Base-by-base conservation (phyloP, 164 flowering plant genomes). In the Cinnamomum chago region DNA sequence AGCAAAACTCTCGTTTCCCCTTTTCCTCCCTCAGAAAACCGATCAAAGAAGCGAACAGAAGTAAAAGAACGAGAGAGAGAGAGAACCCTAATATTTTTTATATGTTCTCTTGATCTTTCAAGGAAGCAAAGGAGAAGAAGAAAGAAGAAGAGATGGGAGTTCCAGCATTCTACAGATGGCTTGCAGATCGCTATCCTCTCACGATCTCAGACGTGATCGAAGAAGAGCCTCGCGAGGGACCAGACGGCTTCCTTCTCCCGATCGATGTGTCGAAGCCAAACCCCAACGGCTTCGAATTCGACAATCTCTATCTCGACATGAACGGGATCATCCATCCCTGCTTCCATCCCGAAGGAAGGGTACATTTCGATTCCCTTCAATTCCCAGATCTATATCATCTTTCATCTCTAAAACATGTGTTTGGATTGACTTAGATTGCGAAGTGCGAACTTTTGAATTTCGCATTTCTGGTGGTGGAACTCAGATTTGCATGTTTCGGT, bases 251-350 rank as follows among this genome's bases (percentile, higher is more conserved):
- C 22, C 20, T 72, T 7, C n/a, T 75, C 0, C 90, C 91, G 0
- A 67, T 87, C 50, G 96, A 94, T 65, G 77, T 81, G 13, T 83
- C 88, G 1, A 85, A 67, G 55, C 96, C 94, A 7, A 94, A 94
- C 83, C 98, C 98, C 68, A 94, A 94, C 66, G 88, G 84, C 65
- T 7, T 91, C 33, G 98, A 94, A 79, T 91, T 86, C 75, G 98
- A 94, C 79, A 94, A 94, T 70, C 72, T 94, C 67, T 94, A 94
- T 72, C 75, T 94, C 72, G 98, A 94, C 77, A 92, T 94, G 97
- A 94, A 94, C 69, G 97, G 97, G 15, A 94, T 94, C 75, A 92
- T 94, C 68, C 98, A 94, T 67, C 97, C 98, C 60, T 94, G 98
- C 80, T 94, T 94, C 74, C 98, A 94, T 51, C 98, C 98, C 0